Base-by-base conservation (phyloP, 1,139 yeast species). In the Maudiozyma humilis region DNA sequence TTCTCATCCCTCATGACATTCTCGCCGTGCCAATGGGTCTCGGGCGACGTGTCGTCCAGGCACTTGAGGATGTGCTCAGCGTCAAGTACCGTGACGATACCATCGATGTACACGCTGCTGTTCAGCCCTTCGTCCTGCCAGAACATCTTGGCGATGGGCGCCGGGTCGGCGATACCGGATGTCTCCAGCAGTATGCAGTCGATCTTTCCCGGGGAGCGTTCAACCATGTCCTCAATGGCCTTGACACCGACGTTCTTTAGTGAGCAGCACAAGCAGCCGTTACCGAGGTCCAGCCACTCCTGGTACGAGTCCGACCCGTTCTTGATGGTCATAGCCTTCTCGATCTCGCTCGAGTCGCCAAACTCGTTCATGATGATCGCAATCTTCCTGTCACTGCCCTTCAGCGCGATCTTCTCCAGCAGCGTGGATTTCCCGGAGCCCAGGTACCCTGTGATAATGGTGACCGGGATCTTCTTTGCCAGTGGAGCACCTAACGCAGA, bases 81-180 rank as follows among this genome's bases (percentile, higher is more conserved):
- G 63, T 91, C 98, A 39, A 91, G 70, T 4, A 93, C 96, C 0
- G 96, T 84, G n/a, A 93, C 75, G 4, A 91, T 88, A 0, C 96
- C 96, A 64, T 91, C 98, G 36, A 91, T 82, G 60, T 85, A 86
- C 2, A 91, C 86, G 52, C 79, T 81, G 5, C 95, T 81, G 12
- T 82, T 73, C 45, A 91, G 68, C 0, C 91, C 96, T 31, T 85
- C 93, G 62, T 91, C 98, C 34, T 89, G 71, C 98, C 98, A 91
- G 64, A 91, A 91, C 96, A 91, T 91, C 53, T 80, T 78, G 7
- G 96, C 96, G 32, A 91, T 87, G 0, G 97, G 97, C 0, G 83
- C 96, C 0, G 98, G 98, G 60, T 91, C 97, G 0, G 99, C 98
- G n/a, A 93, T 73, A 0, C 99, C 99, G 0, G 96, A 87, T 0